Percentiles rank a stretch among this genome's conserved stretches.
phyloP scores from a whole-genome alignment of 257 asterid genomes.

The Solanum stenotomum region DNA sequence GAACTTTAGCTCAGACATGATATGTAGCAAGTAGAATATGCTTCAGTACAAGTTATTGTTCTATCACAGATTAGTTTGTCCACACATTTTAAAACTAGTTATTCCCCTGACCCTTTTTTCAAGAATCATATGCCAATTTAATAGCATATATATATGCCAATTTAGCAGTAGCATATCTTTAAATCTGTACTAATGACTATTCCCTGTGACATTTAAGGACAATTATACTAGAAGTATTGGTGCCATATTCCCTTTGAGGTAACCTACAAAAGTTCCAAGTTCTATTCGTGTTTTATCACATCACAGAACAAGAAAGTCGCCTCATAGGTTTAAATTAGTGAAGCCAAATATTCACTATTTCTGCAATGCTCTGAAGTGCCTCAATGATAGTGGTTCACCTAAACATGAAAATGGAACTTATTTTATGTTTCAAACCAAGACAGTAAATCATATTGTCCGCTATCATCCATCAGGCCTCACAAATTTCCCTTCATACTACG shows the following conservation, averaged over 20 bases:
- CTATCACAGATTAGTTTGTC: background rate
- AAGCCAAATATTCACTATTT: background rate
- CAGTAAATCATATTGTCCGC: background rate
- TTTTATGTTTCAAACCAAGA: background rate
- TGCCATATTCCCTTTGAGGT: background rate
- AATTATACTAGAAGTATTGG: background rate
- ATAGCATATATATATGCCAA: background rate
- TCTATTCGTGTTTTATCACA: background rate
- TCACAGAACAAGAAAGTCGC: background rate
- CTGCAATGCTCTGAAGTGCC: background rate
- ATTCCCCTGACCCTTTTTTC: background rate
- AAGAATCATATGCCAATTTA: background rate
- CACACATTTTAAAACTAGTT: background rate
- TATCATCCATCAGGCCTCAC: background rate
- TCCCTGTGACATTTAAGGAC: background rate
- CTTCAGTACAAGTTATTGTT: background rate
- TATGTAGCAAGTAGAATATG: background rate
- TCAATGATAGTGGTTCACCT: background rate
- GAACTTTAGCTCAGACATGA: background rate
- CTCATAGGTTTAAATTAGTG: background rate
- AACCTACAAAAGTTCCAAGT: background rate
- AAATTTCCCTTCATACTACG: background rate
- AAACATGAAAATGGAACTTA: background rate
- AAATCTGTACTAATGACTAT: background rate
- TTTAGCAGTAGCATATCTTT: background rate